Conservation (phyloP, 495 filamentous ascomycete species). For the Glarea lozoyensis region DNA sequence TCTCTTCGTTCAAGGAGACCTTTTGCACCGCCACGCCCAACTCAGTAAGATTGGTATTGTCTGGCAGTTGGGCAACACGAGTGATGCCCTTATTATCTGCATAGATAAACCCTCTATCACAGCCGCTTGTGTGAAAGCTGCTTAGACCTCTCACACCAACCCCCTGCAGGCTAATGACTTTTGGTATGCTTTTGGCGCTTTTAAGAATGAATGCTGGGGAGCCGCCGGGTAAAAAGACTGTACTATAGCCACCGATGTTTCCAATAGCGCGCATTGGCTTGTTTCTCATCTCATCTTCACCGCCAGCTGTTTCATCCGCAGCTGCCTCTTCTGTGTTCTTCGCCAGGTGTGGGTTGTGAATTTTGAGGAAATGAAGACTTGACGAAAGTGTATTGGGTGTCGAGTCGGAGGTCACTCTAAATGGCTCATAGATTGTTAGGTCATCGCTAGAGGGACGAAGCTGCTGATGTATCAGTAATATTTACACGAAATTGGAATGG, state of each 20-base stretch:
- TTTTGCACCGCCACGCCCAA: constrained; percentile 62
- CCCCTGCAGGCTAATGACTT: constrained; percentile 61
- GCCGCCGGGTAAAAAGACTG: constrained; percentile 70
- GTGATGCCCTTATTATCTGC: constrained; percentile 58
- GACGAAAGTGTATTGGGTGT: constrained; percentile 25
- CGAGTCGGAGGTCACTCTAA: constrained; percentile 33
- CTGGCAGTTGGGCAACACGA: constrained; percentile 58
- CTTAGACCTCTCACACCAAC: constrained; percentile 56
- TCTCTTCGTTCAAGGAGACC: constrained; percentile 57
- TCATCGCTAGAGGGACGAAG: constrained; percentile 73
- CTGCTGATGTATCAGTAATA: constrained; percentile 29
- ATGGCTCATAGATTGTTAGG: constrained; percentile 79
- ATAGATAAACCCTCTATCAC: constrained; percentile 74
- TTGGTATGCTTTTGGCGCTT: constrained; percentile 63
- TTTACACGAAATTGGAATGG: background rate
- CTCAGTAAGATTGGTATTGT: constrained; percentile 53
- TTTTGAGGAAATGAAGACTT: constrained; percentile 64
- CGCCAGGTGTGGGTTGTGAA: constrained; percentile 53
- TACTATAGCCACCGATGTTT: constrained; percentile 65
- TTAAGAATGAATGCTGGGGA: constrained; percentile 74
- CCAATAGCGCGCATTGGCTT: constrained; percentile 21
- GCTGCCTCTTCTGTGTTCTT: constrained; percentile 34
- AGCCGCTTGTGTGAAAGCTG: constrained; percentile 62
- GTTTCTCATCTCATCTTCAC: constrained; percentile 4
- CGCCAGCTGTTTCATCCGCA: constrained; percentile 6